Percentiles rank a stretch among this genome's conserved stretches.
Conservation (phyloP, 768 basidiomycete genomes). For the Trametes maxima region DNA sequence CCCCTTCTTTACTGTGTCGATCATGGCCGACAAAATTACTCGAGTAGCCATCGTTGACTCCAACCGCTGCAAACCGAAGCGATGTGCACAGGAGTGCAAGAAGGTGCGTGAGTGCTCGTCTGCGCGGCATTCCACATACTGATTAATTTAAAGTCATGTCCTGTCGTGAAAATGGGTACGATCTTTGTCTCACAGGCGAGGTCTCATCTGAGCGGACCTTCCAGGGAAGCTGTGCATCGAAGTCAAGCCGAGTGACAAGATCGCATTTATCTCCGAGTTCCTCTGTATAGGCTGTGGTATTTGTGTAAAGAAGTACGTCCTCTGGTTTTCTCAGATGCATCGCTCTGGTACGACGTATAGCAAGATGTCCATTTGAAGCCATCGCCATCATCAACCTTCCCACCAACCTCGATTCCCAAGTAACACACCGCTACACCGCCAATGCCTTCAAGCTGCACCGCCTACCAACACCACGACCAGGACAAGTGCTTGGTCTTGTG, state of each 20-base stretch:
- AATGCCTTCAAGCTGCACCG: slow-evolving; percentile 99
- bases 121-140: not conserved
- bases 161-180: slow-evolving; percentile 96
- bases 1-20: slow-evolving; percentile 10
- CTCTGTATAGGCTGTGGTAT: slow-evolving; percentile 99
- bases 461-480: slow-evolving; percentile 93
- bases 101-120: slow-evolving; percentile 54
- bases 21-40: slow-evolving; percentile 83
- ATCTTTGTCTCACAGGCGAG: not conserved
- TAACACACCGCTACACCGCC: slow-evolving; percentile 97
- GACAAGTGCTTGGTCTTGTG: slow-evolving; percentile 97
- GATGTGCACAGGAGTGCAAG: slow-evolving; percentile 98
- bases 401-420: slow-evolving; percentile 93
- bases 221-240: slow-evolving; percentile 97
- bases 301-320: slow-evolving; percentile 96
- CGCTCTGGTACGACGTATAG: not conserved
- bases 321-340: not conserved
- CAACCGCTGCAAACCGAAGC: slow-evolving; percentile 95
- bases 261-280: slow-evolving; percentile 98
- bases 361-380: slow-evolving; percentile 97
- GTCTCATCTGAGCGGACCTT: not conserved
- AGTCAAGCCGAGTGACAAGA: slow-evolving; percentile 94
- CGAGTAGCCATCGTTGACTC: slow-evolving; percentile 94
- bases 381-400: slow-evolving; percentile 99
- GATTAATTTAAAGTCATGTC: slow-evolving; percentile 68